These are phyloP conservation scores for sunflower (Helianthus annuus) DNA, from an alignment of 129 eudicot genomes.

Conservation along the genomic window HanXRQr2.0-SUNRISE NC_035448.2:194646765-194647264, in stretches of 20 bases:
- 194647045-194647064: constrained; percentile 50
- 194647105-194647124: constrained; percentile 55
- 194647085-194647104: constrained; percentile 43
- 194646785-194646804: constrained; percentile 79
- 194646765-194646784: constrained; percentile 92
- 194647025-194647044: constrained; percentile 71
- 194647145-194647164: constrained; percentile 86
- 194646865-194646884: constrained; percentile 91
- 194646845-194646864: constrained; percentile 91
- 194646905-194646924: constrained; percentile 73
- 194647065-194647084: constrained; percentile 39
- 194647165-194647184: constrained; percentile 87
- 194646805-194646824: constrained; percentile 81
- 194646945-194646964: constrained; percentile 51
- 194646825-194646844: constrained; percentile 85
- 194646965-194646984: constrained; percentile 59
- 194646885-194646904: constrained; percentile 75
- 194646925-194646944: constrained; percentile 88
- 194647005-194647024: constrained; percentile 73
- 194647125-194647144: constrained; percentile 85
- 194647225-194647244: not conserved
- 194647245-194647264: not conserved
- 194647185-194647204: constrained; percentile 77
- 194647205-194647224: constrained; percentile 64
- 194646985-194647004: constrained; percentile 73